A percentile compares a stretch with the other conserved stretches of the same genome.
phyloP scores from a whole-genome alignment of 257 asterid genomes.

The Penstemon barbatus region DNA sequence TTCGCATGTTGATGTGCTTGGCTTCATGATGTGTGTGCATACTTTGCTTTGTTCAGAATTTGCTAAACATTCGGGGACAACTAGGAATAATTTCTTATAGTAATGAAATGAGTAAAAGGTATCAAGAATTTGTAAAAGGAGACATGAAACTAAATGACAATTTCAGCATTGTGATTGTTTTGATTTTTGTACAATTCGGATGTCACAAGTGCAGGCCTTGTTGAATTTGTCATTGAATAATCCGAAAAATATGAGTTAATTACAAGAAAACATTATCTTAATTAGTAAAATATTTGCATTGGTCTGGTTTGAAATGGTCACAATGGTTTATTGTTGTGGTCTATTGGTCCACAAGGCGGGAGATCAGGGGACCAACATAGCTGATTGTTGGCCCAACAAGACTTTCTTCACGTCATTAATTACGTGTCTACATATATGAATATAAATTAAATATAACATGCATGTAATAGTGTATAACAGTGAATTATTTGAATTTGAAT shows the following conservation, averaged over 20 bases:
- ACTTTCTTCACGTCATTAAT: no score
- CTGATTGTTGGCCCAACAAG: no score
- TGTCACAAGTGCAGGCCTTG: slow-evolving; percentile 59
- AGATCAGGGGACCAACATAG: no score
- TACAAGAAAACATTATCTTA: slow-evolving; percentile 29
- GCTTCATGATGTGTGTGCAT: slow-evolving; percentile 45
- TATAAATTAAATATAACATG: no score
- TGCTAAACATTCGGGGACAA: slow-evolving; percentile 1
- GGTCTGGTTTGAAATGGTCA: slow-evolving; percentile 26
- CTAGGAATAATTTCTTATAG: slow-evolving; percentile 30
- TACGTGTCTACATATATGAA: no score
- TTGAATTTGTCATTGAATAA: slow-evolving; percentile 45
- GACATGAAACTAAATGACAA: slow-evolving; percentile 38
- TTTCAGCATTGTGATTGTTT: slow-evolving; percentile 7
- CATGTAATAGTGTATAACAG: no score
- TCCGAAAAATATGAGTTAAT: slow-evolving; percentile 26
- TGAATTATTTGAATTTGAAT: no score
- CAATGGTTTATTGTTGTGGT: neutral
- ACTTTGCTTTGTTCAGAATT: neutral
- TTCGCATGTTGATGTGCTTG: slow-evolving; percentile 23
- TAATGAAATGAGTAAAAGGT: slow-evolving; percentile 20
- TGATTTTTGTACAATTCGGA: slow-evolving; percentile 6
- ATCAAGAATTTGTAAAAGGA: slow-evolving; percentile 22
- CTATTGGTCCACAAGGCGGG: neutral
- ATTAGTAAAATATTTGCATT: neutral